Conservation (phyloP, 2,329 filamentous ascomycete genomes). For the Paraphoma sp. region DNA sequence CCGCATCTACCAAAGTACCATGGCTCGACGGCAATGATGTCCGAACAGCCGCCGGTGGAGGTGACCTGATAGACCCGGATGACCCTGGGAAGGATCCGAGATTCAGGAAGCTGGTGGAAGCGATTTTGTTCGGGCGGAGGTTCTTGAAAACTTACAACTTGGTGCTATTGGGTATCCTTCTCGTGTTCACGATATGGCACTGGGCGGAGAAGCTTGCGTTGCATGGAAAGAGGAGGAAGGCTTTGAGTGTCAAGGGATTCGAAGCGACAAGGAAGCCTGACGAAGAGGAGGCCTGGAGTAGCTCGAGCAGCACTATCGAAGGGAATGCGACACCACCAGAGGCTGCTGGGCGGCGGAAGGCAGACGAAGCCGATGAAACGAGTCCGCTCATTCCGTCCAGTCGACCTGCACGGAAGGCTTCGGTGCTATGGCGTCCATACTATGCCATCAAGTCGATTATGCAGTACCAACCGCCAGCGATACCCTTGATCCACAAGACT, state of each 20-base stretch:
- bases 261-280: slow-evolving; percentile 5
- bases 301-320: slow-evolving; percentile 49
- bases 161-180: slow-evolving; percentile 45
- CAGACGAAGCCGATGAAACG: slow-evolving; percentile 32
- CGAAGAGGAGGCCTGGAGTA: slow-evolving; percentile 38
- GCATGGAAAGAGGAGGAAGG: slow-evolving; percentile 16
- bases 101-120: slow-evolving; percentile 45
- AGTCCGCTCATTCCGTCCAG: slow-evolving; percentile 39
- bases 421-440: slow-evolving; percentile 23
- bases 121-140: slow-evolving; percentile 46
- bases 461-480: slow-evolving; percentile 64
- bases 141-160: slow-evolving; percentile 51
- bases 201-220: slow-evolving; percentile 40
- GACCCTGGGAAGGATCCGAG: slow-evolving; percentile 46
- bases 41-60: slow-evolving; percentile 9
- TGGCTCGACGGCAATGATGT: slow-evolving; percentile 13
- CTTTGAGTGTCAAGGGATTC: background rate
- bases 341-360: slow-evolving; percentile 16
- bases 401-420: slow-evolving; percentile 2
- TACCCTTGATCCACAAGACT: slow-evolving; percentile 64
- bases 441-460: slow-evolving; percentile 44
- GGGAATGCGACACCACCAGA: slow-evolving; percentile 45
- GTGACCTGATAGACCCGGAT: slow-evolving; percentile 28
- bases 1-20: slow-evolving; percentile 25
- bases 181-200: slow-evolving; percentile 47